Evolutionary conservation across 805 yeast species (phyloP).

Genomic region (Priceomyces melissophilus): DNA sequence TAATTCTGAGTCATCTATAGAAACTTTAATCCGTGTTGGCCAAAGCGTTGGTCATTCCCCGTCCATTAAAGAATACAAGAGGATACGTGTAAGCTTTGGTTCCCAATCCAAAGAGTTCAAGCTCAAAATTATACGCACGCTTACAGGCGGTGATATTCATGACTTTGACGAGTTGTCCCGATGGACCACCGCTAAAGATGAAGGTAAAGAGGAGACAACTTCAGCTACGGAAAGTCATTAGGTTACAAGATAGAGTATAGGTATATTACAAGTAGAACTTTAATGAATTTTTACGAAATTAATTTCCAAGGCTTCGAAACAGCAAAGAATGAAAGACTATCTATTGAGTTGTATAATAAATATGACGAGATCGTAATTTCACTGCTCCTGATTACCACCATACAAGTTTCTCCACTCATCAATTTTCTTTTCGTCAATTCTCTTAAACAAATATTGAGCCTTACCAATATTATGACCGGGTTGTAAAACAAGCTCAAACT

Average conservation of each 20-base stretch:
- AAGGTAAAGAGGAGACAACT: conserved; percentile 6
- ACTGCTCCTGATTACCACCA: conserved; percentile 63
- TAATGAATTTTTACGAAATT: too few relatives aligned
- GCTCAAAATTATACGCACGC: conserved; percentile 50
- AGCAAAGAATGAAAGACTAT: background rate
- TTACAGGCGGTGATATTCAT: conserved; percentile 54
- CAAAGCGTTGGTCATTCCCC: conserved; percentile 84
- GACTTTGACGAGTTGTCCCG: conserved; percentile 26
- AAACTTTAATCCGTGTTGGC: conserved; percentile 84
- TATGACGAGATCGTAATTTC: background rate
- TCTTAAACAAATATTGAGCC: conserved; percentile 85
- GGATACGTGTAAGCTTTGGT: conserved; percentile 45
- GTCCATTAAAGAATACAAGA: conserved; percentile 43
- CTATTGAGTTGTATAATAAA: background rate
- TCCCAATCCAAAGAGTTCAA: conserved; percentile 46
- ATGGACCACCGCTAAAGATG: conserved; percentile 36
- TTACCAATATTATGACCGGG: conserved; percentile 86
- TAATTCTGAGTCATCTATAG: conserved; percentile 69
- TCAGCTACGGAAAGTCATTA: conserved; percentile 8
- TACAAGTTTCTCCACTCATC: conserved; percentile 82
- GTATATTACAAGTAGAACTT: too few relatives aligned
- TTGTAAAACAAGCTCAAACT: conserved; percentile 62
- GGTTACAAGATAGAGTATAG: too few relatives aligned
- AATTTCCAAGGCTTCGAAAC: background rate
- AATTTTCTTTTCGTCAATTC: conserved; percentile 87